phyloP scores from a whole-genome alignment of 2,329 filamentous ascomycete genomes.

The Aspergillus sp. region DNA sequence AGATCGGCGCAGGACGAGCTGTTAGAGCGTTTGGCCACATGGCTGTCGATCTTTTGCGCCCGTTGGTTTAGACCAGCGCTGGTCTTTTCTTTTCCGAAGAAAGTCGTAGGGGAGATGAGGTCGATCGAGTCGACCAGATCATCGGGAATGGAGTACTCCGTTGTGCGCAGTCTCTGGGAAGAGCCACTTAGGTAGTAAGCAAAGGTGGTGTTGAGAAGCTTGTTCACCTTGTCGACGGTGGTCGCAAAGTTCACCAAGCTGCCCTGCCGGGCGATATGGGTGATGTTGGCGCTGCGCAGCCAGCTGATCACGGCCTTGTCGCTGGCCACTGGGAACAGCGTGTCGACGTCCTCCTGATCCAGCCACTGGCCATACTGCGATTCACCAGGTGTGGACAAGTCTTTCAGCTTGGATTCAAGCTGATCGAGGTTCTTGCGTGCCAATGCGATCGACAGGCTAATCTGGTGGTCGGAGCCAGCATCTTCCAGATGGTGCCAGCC shows the following conservation, averaged over 20 bases:
- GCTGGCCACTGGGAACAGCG: constrained; percentile 44
- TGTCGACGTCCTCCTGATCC: constrained; percentile 45
- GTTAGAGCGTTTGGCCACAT: constrained; percentile 4
- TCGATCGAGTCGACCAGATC: constrained; percentile 45
- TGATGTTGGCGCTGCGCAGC: constrained; percentile 46
- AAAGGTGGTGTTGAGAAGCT: constrained; percentile 53
- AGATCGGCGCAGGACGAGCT: constrained; percentile 22
- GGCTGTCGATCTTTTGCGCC: background rate
- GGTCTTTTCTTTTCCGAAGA: constrained; percentile 46
- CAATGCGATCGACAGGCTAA: constrained; percentile 26
- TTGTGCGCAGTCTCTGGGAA: constrained; percentile 45
- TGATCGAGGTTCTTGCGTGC: constrained; percentile 34
- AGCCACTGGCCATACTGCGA: constrained; percentile 54
- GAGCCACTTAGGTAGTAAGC: constrained; percentile 45
- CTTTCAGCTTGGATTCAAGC: constrained; percentile 42
- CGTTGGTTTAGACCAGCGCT: background rate
- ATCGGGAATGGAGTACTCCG: constrained; percentile 45
- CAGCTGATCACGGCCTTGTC: constrained; percentile 43
- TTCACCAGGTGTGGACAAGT: constrained; percentile 51
- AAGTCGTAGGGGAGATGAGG: constrained; percentile 55
- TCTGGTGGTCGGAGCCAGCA: constrained; percentile 17
- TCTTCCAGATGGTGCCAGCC: constrained; percentile 7
- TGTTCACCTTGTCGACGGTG: constrained; percentile 44
- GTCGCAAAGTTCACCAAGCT: constrained; percentile 48
- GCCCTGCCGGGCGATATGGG: constrained; percentile 41